Evolutionary conservation across 1,284 basidiomycete genomes (phyloP).

Genomic region (Golubevia sp.): DNA sequence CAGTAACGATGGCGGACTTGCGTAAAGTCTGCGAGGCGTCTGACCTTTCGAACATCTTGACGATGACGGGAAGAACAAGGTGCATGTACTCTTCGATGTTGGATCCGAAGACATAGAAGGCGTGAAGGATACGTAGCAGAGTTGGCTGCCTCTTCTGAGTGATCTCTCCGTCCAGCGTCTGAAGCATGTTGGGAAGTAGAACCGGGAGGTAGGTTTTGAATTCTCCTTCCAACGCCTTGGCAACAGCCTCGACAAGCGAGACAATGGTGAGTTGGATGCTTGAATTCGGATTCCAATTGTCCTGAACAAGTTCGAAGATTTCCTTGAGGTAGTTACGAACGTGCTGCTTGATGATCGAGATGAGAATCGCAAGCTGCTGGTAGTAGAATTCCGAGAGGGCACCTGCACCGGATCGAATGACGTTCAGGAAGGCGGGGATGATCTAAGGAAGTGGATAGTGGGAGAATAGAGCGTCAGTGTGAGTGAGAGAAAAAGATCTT

Average conservation of each 20-base stretch:
- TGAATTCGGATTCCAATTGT: constrained; percentile 66
- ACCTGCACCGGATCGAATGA: constrained; percentile 79
- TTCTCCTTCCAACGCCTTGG: constrained; percentile 91
- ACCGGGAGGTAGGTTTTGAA: constrained; percentile 97
- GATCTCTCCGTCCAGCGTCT: constrained; percentile 68
- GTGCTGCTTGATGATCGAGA: constrained; percentile 97
- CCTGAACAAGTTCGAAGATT: constrained; percentile 58
- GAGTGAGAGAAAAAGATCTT: neutral
- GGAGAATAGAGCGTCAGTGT: constrained; percentile 13
- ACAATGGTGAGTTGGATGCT: constrained; percentile 90
- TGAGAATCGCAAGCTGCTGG: constrained; percentile 92
- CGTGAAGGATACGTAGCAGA: constrained; percentile 87
- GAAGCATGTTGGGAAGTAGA: constrained; percentile 85
- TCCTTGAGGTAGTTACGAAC: constrained; percentile 73
- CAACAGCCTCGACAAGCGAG: constrained; percentile 90
- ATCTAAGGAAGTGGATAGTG: constrained; percentile 68
- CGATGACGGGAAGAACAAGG: constrained; percentile 92
- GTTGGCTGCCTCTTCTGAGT: constrained; percentile 67
- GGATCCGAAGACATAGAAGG: constrained; percentile 90
- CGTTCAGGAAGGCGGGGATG: constrained; percentile 90
- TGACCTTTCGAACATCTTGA: constrained; percentile 84
- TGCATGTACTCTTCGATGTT: constrained; percentile 98
- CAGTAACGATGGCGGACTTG: constrained; percentile 86
- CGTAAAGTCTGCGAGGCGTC: constrained; percentile 78
- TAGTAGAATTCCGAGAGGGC: constrained; percentile 90